Evolutionary conservation across 1,284 basidiomycete genomes (phyloP), one percentile per base, ranked within the genome.

Genomic region (Austroboletus novae-zelandiae): DNA sequence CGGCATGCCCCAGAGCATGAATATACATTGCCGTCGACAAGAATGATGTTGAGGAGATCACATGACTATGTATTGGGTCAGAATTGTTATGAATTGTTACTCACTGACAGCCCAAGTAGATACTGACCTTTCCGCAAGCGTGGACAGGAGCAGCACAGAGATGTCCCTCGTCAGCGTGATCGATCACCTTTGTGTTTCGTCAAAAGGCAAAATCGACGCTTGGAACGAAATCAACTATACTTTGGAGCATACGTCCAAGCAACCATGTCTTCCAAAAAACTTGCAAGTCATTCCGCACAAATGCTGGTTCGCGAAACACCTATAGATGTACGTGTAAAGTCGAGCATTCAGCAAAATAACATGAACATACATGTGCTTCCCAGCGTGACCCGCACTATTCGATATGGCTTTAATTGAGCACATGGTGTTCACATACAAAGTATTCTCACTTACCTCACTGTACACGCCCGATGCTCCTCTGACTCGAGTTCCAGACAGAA

Each of bases 321-420:
- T 82, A 45, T 6, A 31, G 35, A 40, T 30, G 14, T 9, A 14
- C 25, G 13, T 9, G 50, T 2, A 41, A 14, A 15, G 1, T 3
- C 29, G 13, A 9, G 3, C 5, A 3, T 13, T 25, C 14, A 9
- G 2, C 1, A 1, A 40, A 20, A n/a, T 5, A 43, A 20, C 17
- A 10, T 40, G 53, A 70, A 44, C 62, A 2, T 43, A 80, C 80
- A 81, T 72, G 54, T 84, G 82, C 9, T 63, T 66, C 15, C 79
- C 78, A 10, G 72, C 61, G 51, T 84, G 82, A 0, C 83, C 81
- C 13, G 80, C 81, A 15, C 82, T 83, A 8, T 27, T 27, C 27
- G 8, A 27, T 5, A 27, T 9, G 8, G 27, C 27, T 1, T 27
- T 27, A 1, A 5, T 27, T 27, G 9, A 27, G 9, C 27, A 9